Evolutionary conservation across 2,329 filamentous ascomycete genomes (phyloP).

Genomic region (Furcasterigmium sp.): DNA sequence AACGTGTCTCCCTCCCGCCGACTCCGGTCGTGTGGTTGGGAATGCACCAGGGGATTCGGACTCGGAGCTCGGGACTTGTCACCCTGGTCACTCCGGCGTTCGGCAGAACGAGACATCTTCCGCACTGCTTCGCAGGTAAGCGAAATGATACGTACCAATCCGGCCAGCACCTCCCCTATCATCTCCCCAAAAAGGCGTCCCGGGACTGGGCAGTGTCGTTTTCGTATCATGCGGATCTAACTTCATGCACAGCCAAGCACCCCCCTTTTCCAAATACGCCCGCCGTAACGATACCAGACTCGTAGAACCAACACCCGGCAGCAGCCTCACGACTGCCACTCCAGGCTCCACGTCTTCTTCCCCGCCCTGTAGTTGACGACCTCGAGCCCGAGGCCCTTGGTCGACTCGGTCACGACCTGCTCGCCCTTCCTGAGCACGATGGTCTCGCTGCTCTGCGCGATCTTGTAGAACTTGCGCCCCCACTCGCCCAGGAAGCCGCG

Average conservation of each 20-base stretch:
- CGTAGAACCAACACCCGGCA: too few species aligned
- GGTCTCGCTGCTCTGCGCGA: conserved; percentile 45
- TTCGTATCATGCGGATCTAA: too few species aligned
- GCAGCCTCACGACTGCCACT: conserved; percentile 32
- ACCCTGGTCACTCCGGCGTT: background rate
- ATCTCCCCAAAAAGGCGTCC: too few species aligned
- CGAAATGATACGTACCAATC: background rate
- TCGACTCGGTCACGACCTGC: conserved; percentile 47
- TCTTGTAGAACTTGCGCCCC: conserved; percentile 50
- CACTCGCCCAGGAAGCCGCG: conserved; percentile 48
- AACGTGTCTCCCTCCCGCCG: conserved; percentile 5
- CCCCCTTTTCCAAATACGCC: too few species aligned
- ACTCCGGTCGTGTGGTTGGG: conserved; percentile 2
- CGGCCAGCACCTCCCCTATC: too few species aligned
- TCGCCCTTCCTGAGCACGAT: conserved; percentile 52
- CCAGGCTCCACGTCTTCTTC: conserved; percentile 52
- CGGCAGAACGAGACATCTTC: background rate
- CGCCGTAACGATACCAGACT: too few species aligned
- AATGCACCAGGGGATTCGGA: background rate
- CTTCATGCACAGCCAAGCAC: too few species aligned
- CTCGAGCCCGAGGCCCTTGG: conserved; percentile 51
- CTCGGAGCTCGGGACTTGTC: background rate
- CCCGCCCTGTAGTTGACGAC: conserved; percentile 63
- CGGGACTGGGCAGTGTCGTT: too few species aligned
- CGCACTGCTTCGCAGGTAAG: background rate